Base-by-base conservation (phyloP, 2,329 filamentous ascomycete species). In the Bipolaris zeicola region DNA sequence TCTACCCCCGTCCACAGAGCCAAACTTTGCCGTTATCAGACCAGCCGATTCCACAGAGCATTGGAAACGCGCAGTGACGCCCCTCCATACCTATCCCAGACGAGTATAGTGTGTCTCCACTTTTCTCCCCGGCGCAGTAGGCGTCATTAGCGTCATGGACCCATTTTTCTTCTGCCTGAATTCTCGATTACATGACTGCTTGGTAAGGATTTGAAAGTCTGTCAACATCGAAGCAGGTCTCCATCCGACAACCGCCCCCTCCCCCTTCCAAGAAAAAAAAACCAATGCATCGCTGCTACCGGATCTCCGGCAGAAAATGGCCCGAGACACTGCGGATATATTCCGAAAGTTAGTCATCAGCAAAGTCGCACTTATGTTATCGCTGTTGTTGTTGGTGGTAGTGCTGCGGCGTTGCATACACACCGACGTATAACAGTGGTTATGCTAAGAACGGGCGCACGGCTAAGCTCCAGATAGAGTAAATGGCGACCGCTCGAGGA, bases 81-180 rank as follows among this genome's bases (percentile, higher is more conserved):
- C 52, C 53, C 53, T 56, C 53, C 24, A 26, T 24, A 28, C 36
- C 39, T 36, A 20, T 13, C 53, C 37, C 2, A 3, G 41, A 14
- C 14, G 0, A 16, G 53, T 14, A 39, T 49, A 36, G 57, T 13
- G 6, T 10, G 11, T 16, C 14, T 38, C 57, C 53, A 47, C 49
- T 28, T 34, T 13, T 57, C 22, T 37, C 41, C 42, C 49, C 36
- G 11, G 16, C 22, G 49, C 49, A 53, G 49, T 57, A 57, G 57
- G 57, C 57, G 53, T 57, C 49, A 52, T 47, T 57, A 57, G 57
- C 57, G 53, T 57, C 49, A 52, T 50, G 6, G 14, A 24, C 13
- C 39, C 39, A 34, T 22, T 42, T 34, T 44, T 36, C 47, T 57
- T 34, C 14, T 20, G 24, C 33, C 28, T 34, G 39, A 38, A 18